phyloP scores from a whole-genome alignment of 2,329 filamentous ascomycete genomes.

The Arachnopeziza araneosa region DNA sequence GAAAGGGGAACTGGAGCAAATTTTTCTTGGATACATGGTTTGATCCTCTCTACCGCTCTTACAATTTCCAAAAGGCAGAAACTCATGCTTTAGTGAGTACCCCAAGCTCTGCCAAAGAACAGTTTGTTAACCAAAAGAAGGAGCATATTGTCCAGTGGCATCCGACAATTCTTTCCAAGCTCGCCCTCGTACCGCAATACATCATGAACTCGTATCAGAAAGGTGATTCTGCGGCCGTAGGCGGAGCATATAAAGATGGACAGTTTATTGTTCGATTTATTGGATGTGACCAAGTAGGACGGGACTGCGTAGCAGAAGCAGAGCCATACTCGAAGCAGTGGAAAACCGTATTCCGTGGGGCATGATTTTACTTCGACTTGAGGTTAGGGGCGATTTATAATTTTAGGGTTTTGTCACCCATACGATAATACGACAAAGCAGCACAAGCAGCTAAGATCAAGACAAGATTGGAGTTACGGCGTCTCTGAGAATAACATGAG shows the following conservation, averaged over 20 bases:
- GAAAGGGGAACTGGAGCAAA: slow-evolving; percentile 82
- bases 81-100: slow-evolving; percentile 74
- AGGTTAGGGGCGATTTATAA: slow-evolving; percentile 9
- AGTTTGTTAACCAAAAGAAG: slow-evolving; percentile 37
- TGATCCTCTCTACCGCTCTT: slow-evolving; percentile 85
- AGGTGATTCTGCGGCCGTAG: slow-evolving; percentile 32
- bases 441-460: slow-evolving; percentile 6
- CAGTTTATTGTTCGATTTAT: slow-evolving; percentile 79
- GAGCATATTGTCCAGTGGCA: slow-evolving; percentile 95
- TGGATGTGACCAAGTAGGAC: slow-evolving; percentile 56
- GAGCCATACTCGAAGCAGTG: slow-evolving; percentile 31
- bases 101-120: neutral
- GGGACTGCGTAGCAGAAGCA: slow-evolving; percentile 69
- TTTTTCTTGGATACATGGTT: slow-evolving; percentile 96
- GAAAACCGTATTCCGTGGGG: slow-evolving; percentile 24
- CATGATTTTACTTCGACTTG: slow-evolving; percentile 1
- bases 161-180: slow-evolving; percentile 83
- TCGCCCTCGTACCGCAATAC: slow-evolving; percentile 84
- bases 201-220: slow-evolving; percentile 72
- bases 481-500: slow-evolving; percentile 5
- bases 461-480: slow-evolving; percentile 19
- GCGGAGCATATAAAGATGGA: slow-evolving; percentile 70
- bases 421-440: slow-evolving; percentile 22
- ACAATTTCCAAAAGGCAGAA: slow-evolving; percentile 96
- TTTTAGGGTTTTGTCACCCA: slow-evolving; percentile 18